A percentile compares a stretch with the other conserved stretches of the same genome.
Evolutionary conservation across 352 stramenopile genomes (phyloP).

Genomic region (Phytophthora capsici): DNA sequence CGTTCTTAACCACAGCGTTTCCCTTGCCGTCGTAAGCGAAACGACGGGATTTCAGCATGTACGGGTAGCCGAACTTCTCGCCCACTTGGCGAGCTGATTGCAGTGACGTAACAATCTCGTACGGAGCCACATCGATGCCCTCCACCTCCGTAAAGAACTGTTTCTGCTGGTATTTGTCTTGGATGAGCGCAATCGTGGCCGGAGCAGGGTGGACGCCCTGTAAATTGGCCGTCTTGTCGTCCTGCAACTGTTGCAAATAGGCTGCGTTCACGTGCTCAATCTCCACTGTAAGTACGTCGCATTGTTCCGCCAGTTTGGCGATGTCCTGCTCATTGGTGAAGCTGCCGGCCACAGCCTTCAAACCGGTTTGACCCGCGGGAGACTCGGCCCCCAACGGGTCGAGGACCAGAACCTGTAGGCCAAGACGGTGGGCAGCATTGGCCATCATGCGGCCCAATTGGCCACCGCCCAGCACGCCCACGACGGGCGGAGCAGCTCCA

Average conservation of each 20-base stretch:
- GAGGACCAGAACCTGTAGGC: conserved; percentile 93
- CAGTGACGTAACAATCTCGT: conserved; percentile 53
- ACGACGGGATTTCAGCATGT: conserved; percentile 97
- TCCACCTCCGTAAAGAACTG: conserved; percentile 69
- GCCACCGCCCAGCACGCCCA: conserved; percentile 95
- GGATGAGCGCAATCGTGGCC: conserved; percentile 94
- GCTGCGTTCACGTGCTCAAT: conserved; percentile 98
- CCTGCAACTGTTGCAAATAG: conserved; percentile 90
- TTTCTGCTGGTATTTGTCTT: conserved; percentile 98
- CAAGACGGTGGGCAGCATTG: conserved; percentile 94
- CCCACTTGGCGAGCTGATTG: conserved; percentile 54
- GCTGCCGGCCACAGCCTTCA: conserved; percentile 74
- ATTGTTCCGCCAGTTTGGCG: conserved; percentile 74
- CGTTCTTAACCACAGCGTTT: conserved; percentile 93
- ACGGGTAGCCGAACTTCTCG: conserved; percentile 91
- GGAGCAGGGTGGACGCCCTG: conserved; percentile 83
- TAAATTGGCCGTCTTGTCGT: conserved; percentile 53
- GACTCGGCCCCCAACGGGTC: conserved; percentile 87
- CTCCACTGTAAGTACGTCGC: conserved; percentile 97
- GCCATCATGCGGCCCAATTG: conserved; percentile 99
- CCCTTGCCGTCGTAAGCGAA: conserved; percentile 97
- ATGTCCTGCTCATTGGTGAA: conserved; percentile 80
- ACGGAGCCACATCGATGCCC: conserved; percentile 61
- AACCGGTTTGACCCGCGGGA: conserved; percentile 76
- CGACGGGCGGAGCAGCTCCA: conserved; percentile 57